Base-by-base conservation (phyloP, 805 yeast genomes). In the Starmerella bombi region DNA sequence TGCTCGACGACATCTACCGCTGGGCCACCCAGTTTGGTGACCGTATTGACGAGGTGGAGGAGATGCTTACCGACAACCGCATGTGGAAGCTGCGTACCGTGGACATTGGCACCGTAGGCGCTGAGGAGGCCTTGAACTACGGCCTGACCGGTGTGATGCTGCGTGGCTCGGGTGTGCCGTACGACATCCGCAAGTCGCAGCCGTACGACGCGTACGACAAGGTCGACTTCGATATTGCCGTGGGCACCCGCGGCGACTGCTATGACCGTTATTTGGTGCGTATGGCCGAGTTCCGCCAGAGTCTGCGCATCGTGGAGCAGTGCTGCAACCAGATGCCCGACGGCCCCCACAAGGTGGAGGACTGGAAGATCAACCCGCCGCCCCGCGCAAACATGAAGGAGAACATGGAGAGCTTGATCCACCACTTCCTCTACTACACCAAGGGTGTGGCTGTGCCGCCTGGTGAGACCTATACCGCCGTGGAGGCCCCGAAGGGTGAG, bases 11-110 rank as follows among this genome's bases (percentile, higher is more conserved):
- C 59, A 83, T 83, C 50, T 83, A 80, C 63, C 82, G 82, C 88
- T 83, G 94, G 94, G 93, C 93, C 42, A 83, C 94, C 19, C 94
- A 83, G 67, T 83, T 83, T 53, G 94, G 93, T 59, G 94, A 83
- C 66, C 75, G 94, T 66, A 64, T 83, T 51, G 94, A 83, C 61
- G 94, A 83, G 63, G 77, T 80, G 48, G 94, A 83, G 66, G 94
- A 83, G 64, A 71, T 83, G 65, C 70, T 79, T 50, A 81, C 94
- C 36, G 93, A 81, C 58, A 83, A 83, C 65, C 78, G 94, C 65
- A 83, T 83, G 62, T 83, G 94, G 94, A 79, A 77, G 64, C 80
- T 78, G 59, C 77, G 94, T 68, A 80, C 93, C 20, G 63, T 75
- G 42, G 85, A 75, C 51, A 77, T 83, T 46, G 94, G 94, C 54